A percentile compares a stretch with the other conserved stretches of the same genome.
These are phyloP conservation scores for Trichoderma reesei DNA, from an alignment of 495 filamentous ascomycete genomes.

Conservation along the genomic window DNA sequence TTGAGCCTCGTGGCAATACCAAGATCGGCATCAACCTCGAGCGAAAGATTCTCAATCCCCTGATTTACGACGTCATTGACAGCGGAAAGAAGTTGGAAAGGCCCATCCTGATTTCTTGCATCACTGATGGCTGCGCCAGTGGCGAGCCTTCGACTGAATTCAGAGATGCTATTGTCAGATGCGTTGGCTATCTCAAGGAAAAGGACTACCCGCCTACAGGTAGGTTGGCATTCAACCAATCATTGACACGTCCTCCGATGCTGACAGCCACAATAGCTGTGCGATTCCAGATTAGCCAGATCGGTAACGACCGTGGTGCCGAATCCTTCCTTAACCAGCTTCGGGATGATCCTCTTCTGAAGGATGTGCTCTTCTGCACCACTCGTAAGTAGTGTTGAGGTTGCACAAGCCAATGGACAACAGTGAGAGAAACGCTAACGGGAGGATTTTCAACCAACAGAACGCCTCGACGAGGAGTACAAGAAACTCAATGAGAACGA, in stretches of 20 bases:
- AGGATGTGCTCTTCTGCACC: not conserved
- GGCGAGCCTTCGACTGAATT: not conserved
- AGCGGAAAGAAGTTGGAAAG: not conserved
- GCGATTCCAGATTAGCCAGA: not conserved
- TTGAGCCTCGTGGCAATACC: not conserved
- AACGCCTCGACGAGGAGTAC: not conserved
- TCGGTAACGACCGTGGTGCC: not conserved
- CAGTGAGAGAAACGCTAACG: not conserved
- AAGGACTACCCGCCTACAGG: not conserved
- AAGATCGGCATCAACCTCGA: not conserved
- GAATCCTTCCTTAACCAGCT: not conserved
- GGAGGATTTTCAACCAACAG: not conserved
- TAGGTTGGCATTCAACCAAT: not conserved
- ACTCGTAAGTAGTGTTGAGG: not conserved
- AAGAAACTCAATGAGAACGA: not conserved
- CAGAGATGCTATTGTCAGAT: not conserved
- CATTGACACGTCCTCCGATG: not conserved
- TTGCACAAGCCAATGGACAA: not conserved
- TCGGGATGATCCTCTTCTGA: not conserved
- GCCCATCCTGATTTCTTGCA: not conserved
- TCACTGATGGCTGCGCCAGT: not conserved
- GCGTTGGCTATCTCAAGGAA: not conserved
- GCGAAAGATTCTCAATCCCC: not conserved
- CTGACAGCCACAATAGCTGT: not conserved
- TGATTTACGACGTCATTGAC: not conserved